Evolutionary conservation across 306 rosid species (phyloP), one percentile per base, ranked within the genome.

Genomic region (Begonia masoniana): DNA sequence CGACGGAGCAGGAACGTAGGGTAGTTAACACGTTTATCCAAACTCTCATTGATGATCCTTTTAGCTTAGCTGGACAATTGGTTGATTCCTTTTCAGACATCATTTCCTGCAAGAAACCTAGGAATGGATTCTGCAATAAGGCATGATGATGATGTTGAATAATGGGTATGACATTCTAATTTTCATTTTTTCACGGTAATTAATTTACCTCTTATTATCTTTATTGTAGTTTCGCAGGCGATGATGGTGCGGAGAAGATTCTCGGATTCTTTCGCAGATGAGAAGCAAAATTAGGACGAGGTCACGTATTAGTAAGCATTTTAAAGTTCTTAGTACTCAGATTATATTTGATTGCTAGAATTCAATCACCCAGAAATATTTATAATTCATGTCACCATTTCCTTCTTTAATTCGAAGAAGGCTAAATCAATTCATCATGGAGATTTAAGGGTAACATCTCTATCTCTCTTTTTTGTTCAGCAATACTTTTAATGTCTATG

Each of bases 1-100:
- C 99, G 15, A 81, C 96, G 1, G 99, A 92, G 67, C 99, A 87
- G 73, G 95, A 92, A 62, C 94, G 99, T 43, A 74, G 99, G 70
- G 99, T 92, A 78, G 99, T 92, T 45, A 86, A 92, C 67, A 86
- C 99, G 55, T 92, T 86, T 67, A 92, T 92, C 72, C 99, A 92
- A 63, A 86, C 99, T 19, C 79, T 92, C 76, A 83, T 70, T 0
- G 99, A 92, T 71, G 99, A 92, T 75, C 99, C 93, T 9, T 75
- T 84, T 76, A 92, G 96, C 78, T 77, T 92, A 80, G 99, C 99
- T 23, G 99, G 99, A 47, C 99, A 92, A 67, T 77, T 92, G 76
- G 82, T 86, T 17, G 95, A 92, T 72, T 86, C 99, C 7, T 92
- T 92, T 65, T 81, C 96, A 7, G 99, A 92, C 58, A 86, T 92